Evolutionary conservation across 2,329 filamentous ascomycete species (phyloP).

Genomic region (Penicillium palitans): DNA sequence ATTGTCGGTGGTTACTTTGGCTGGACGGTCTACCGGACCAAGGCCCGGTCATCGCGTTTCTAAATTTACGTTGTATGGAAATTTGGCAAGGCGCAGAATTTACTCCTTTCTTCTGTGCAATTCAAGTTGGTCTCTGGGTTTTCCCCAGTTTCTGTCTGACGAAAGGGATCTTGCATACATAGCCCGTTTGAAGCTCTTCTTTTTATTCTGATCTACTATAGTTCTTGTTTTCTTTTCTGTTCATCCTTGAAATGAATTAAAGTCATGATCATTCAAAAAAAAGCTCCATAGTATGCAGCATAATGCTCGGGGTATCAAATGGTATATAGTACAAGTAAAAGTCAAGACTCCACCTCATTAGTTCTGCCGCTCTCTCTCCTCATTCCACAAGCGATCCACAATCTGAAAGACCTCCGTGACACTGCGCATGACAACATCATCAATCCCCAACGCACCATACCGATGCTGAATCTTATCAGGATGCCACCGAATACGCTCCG

Average conservation of each 20-base stretch:
- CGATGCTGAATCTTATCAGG: conserved; percentile 96
- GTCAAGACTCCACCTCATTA: conserved; percentile 4
- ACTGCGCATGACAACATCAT: conserved; percentile 69
- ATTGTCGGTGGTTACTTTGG: conserved; percentile 78
- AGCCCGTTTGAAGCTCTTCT: conserved; percentile 15
- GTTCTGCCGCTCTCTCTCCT: conserved; percentile 47
- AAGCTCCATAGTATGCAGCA: background rate
- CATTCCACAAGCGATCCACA: conserved; percentile 77
- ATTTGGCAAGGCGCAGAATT: conserved; percentile 12
- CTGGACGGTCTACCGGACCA: conserved; percentile 76
- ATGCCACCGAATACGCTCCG: conserved; percentile 91
- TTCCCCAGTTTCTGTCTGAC: conserved; percentile 18
- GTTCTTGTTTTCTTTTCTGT: conserved; percentile 11
- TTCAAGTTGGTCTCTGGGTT: conserved; percentile 23
- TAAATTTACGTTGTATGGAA: conserved; percentile 17
- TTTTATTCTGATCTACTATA: conserved; percentile 15
- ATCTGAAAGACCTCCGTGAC: conserved; percentile 92
- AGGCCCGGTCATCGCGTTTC: conserved; percentile 50
- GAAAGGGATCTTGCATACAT: conserved; percentile 28
- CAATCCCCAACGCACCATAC: conserved; percentile 69
- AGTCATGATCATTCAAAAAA: conserved; percentile 19
- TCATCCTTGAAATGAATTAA: conserved; percentile 24
- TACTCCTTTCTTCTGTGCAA: conserved; percentile 7
- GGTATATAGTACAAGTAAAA: background rate
- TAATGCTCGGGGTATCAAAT: conserved; percentile 17